These are phyloP conservation scores for Cicer cuneatum DNA, from an alignment of 306 rosid species.

Conservation along the genomic window DNA sequence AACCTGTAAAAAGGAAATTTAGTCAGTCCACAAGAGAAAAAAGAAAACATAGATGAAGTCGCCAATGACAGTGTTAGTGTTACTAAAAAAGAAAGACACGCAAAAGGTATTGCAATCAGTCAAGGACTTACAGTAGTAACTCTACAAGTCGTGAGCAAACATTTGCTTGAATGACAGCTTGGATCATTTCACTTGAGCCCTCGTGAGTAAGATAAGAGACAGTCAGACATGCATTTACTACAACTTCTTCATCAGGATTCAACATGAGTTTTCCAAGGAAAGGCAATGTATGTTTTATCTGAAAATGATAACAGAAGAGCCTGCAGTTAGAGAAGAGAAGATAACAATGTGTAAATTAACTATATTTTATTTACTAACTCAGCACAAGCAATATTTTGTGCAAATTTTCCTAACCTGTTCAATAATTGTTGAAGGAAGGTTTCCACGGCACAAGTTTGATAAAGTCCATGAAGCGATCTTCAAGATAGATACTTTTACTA, in stretches of 20 bases:
- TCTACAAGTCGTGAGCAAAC: slow-evolving; percentile 5
- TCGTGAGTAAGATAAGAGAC: background rate
- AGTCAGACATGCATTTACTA: background rate
- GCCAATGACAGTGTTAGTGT: background rate
- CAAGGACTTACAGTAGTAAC: background rate
- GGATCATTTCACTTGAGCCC: background rate
- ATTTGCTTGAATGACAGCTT: background rate
- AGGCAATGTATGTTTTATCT: background rate
- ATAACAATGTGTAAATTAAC: background rate
- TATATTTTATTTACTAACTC: background rate
- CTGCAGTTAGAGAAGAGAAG: background rate
- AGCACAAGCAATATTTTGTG: background rate
- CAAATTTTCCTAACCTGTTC: background rate
- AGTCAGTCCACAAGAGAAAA: background rate
- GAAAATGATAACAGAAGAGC: background rate
- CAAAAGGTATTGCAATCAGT: background rate
- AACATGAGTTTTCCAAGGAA: background rate
- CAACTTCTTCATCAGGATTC: background rate
- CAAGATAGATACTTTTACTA: background rate
- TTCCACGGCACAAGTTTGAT: background rate
- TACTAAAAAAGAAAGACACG: background rate
- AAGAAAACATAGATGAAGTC: background rate
- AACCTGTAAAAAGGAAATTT: background rate
- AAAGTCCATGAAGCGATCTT: background rate
- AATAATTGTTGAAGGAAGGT: background rate